These are phyloP conservation scores for Catharanthus roseus DNA, from an alignment of 257 asterid genomes.

Conservation along the genomic window DNA sequence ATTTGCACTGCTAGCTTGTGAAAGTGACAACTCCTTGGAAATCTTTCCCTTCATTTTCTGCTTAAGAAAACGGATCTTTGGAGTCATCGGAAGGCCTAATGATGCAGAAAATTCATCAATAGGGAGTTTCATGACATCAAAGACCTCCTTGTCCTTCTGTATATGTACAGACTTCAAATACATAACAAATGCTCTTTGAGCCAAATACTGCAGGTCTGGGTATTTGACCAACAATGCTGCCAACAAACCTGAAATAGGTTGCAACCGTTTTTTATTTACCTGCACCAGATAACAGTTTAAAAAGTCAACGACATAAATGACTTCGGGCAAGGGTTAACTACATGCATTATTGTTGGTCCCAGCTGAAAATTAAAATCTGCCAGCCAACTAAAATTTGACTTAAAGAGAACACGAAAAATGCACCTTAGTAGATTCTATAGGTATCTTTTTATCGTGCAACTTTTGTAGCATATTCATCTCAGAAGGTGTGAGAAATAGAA, in stretches of 20 bases:
- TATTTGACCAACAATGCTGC: slow-evolving; percentile 78
- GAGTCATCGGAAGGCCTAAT: slow-evolving; percentile 94
- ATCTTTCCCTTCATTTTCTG: slow-evolving; percentile 55
- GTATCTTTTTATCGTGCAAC: slow-evolving; percentile 77
- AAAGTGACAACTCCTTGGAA: slow-evolving; percentile 43
- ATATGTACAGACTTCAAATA: slow-evolving; percentile 76
- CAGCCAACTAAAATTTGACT: background rate
- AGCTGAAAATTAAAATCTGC: background rate
- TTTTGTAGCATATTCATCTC: slow-evolving; percentile 77
- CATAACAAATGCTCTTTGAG: slow-evolving; percentile 83
- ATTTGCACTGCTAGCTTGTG: slow-evolving; percentile 34
- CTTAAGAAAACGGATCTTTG: slow-evolving; percentile 73
- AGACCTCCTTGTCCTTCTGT: slow-evolving; percentile 78
- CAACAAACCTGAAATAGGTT: slow-evolving; percentile 72
- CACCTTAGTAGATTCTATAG: slow-evolving; percentile 65
- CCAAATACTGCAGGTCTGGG: slow-evolving; percentile 66
- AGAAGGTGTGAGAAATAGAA: slow-evolving; percentile 76
- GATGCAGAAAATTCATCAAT: slow-evolving; percentile 80
- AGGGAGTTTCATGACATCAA: slow-evolving; percentile 71
- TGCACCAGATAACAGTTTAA: slow-evolving; percentile 20
- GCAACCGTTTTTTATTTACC: slow-evolving; percentile 71
- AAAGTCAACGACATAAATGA: slow-evolving; percentile 2
- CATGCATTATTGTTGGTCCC: background rate
- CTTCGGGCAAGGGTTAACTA: background rate
- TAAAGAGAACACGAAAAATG: background rate